Evolutionary conservation across 306 rosid genomes (phyloP).

Genomic region (Rubus idaeus): DNA sequence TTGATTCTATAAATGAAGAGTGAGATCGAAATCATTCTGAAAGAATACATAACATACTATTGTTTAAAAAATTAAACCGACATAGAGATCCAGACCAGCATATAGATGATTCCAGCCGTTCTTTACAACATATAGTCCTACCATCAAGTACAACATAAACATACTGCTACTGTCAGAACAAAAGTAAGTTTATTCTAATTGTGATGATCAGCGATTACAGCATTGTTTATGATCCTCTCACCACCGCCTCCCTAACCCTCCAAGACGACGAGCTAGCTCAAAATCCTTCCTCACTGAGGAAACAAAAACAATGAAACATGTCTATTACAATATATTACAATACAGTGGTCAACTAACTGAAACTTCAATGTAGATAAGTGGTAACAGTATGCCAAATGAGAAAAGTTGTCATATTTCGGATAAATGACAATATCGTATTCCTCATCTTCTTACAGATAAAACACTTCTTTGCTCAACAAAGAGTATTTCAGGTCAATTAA

Average conservation of each 20-base stretch:
- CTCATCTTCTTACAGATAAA: not conserved
- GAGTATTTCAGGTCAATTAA: not conserved
- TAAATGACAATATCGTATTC: not conserved
- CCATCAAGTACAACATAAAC: constrained; percentile 8
- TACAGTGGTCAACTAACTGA: not conserved
- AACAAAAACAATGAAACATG: constrained; percentile 21
- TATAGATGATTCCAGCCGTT: not conserved
- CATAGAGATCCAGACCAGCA: not conserved
- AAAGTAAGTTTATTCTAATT: constrained; percentile 11
- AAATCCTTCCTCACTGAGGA: constrained; percentile 83
- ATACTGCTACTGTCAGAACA: constrained; percentile 17
- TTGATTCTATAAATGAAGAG: not conserved
- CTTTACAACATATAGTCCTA: not conserved
- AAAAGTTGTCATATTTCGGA: not conserved
- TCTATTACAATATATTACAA: not conserved
- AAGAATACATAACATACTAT: not conserved
- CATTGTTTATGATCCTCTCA: constrained; percentile 28
- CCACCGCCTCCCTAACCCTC: constrained; percentile 71
- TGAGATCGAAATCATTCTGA: not conserved
- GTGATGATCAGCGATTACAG: constrained; percentile 11
- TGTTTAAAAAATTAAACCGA: not conserved
- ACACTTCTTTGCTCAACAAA: not conserved
- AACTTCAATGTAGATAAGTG: not conserved
- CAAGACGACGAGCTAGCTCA: constrained; percentile 83
- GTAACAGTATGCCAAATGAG: not conserved